phyloP scores from a whole-genome alignment of 2,329 filamentous ascomycete genomes.

The Knoxdaviesia proteae region DNA sequence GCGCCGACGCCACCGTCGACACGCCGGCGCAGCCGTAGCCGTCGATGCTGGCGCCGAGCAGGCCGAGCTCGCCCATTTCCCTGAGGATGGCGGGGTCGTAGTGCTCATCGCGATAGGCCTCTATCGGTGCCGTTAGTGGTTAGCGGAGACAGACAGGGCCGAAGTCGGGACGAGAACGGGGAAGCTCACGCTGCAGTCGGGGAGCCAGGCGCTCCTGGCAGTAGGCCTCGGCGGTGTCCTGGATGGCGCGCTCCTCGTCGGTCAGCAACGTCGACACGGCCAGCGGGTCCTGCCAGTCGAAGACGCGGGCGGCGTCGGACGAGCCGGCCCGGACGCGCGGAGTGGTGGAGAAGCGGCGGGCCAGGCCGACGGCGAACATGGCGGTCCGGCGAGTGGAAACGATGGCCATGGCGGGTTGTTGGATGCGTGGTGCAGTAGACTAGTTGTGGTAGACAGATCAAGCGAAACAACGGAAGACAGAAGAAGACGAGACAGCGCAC shows the following conservation, averaged over 20 bases:
- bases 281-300: constrained; percentile 88
- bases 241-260: constrained; percentile 76
- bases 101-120: constrained; percentile 66
- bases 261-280: constrained; percentile 55
- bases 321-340: background rate
- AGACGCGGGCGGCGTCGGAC: constrained; percentile 15
- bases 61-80: constrained; percentile 85
- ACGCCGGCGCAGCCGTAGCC: constrained; percentile 79
- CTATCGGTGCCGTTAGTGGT: constrained; percentile 18
- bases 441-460: too few species aligned
- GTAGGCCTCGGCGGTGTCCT: constrained; percentile 79
- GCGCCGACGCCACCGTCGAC: constrained; percentile 68
- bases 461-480: too few species aligned
- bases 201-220: constrained; percentile 80
- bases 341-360: background rate
- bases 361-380: background rate
- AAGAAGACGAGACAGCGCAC: too few species aligned
- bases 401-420: too few species aligned
- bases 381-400: too few species aligned
- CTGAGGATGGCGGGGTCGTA: constrained; percentile 71
- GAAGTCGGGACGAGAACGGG: background rate
- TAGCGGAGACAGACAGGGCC: background rate
- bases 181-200: constrained; percentile 54
- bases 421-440: too few species aligned
- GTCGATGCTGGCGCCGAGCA: constrained; percentile 67